These are phyloP conservation scores for Coprinopsis cinerea DNA, from an alignment of 768 basidiomycete genomes.

Conservation along the genomic window DNA sequence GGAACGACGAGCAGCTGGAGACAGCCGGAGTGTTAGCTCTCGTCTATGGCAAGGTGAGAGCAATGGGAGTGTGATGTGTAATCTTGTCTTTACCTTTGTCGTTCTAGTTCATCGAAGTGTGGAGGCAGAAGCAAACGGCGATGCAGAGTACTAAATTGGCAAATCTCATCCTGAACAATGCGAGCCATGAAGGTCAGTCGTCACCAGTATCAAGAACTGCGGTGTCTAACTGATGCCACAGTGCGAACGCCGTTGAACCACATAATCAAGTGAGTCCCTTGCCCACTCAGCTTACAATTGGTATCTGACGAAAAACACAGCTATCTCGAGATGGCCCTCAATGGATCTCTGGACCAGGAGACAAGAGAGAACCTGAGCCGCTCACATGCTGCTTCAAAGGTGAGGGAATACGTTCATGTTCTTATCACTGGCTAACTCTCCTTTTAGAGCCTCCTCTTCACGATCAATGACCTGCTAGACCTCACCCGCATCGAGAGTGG, in stretches of 20 bases:
- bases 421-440: neutral
- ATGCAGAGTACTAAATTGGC: conserved; percentile 68
- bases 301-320: conserved; percentile 26
- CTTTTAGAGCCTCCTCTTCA: conserved; percentile 61
- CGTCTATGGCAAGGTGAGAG: conserved; percentile 64
- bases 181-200: conserved; percentile 70
- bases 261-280: conserved; percentile 75
- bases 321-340: conserved; percentile 76
- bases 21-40: conserved; percentile 74
- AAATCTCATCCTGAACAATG: conserved; percentile 70
- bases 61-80: neutral
- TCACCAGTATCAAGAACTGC: neutral
- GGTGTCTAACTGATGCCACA: conserved; percentile 17
- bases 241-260: conserved; percentile 76
- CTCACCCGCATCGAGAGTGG: conserved; percentile 74
- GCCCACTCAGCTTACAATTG: no score
- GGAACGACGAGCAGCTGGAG: conserved; percentile 82
- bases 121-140: conserved; percentile 76
- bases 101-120: conserved; percentile 75
- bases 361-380: conserved; percentile 68
- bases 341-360: conserved; percentile 66
- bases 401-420: conserved; percentile 14
- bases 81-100: neutral
- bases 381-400: conserved; percentile 74
- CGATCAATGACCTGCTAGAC: conserved; percentile 80